phyloP scores from a whole-genome alignment of 1,284 basidiomycete species.

The Apiotrichum veenhuisii region DNA sequence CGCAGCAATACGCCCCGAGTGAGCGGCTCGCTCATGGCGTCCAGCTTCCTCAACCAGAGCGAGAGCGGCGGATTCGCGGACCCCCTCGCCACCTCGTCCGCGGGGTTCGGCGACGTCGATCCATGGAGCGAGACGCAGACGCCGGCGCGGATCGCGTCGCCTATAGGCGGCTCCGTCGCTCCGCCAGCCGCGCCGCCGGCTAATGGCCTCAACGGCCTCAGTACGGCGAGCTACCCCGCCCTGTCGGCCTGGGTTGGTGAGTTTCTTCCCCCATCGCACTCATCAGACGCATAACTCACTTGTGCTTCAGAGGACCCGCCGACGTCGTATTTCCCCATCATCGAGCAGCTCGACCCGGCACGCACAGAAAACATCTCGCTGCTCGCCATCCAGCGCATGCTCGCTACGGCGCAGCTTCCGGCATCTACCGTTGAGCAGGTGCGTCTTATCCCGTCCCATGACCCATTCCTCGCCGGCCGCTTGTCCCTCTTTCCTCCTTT shows the following conservation, averaged over 20 bases:
- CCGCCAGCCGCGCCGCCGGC: neutral
- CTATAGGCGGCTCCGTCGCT: neutral
- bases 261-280: conserved; percentile 13
- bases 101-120: conserved; percentile 63
- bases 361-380: conserved; percentile 72
- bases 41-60: conserved; percentile 7
- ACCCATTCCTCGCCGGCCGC: no score
- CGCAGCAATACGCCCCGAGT: conserved; percentile 37
- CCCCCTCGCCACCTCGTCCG: conserved; percentile 33
- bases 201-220: neutral
- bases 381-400: conserved; percentile 69
- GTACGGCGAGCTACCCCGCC: neutral
- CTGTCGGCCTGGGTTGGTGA: conserved; percentile 34
- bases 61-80: conserved; percentile 22
- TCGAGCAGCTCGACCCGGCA: conserved; percentile 63
- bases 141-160: conserved; percentile 48
- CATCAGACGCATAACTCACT: no score
- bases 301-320: conserved; percentile 71
- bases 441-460: conserved; percentile 19
- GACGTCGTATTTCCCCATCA: conserved; percentile 67
- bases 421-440: conserved; percentile 78
- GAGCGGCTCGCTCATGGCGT: conserved; percentile 11
- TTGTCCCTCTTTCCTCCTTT: neutral
- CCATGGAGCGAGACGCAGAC: conserved; percentile 80
- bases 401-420: conserved; percentile 69